Base-by-base conservation (phyloP, 495 filamentous ascomycete genomes). In the Penicillium waksmanii region DNA sequence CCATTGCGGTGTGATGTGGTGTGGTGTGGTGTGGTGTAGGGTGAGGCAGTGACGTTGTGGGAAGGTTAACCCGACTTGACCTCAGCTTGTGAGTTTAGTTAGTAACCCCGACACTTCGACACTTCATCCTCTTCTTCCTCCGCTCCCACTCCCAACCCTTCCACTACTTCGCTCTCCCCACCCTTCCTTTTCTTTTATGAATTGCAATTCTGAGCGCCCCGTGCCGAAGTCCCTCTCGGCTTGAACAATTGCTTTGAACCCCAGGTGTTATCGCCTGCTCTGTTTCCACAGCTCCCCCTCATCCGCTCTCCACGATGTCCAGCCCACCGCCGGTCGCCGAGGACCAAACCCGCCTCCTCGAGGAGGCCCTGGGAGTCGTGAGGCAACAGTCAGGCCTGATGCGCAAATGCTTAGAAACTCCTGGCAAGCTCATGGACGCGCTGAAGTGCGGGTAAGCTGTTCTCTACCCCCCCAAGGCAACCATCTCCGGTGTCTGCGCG, bases 361-460 rank as follows among this genome's bases (percentile, higher is more conserved):
- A 98, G 74, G 95, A 98, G 89, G 95, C 96, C 71, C 81, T 98
- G 80, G 84, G 88, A 53, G 92, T 97, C 50, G 95, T 98, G 77
- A 89, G 93, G 78, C 96, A 98, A 77, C 95, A 98, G 85, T 92
- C 93, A 23, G 80, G 85, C 53, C 82, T 96, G 73, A 98, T 98
- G 95, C 92, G 93, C 78, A 95, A 94, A 80, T 96, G 92, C 71
- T 84, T 98, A 51, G 96, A 98, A 71, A 95, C 93, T 9, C 95
- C 96, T 5, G 95, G 95, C 48, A 98, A 98, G 85, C 87, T 98
- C 60, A 98, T 98, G 95, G 95, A 98, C 82, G 95, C 95, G 68
- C 85, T 98, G 64, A 98, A 98, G 77, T 98, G 95, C 92, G 95
- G 94, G 95, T 98, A 66, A 72, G 76, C 66, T 72, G 27, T 62